These are phyloP conservation scores for Mycena albidolilacea DNA, from an alignment of 768 basidiomycete species.

Conservation along the genomic window DNA sequence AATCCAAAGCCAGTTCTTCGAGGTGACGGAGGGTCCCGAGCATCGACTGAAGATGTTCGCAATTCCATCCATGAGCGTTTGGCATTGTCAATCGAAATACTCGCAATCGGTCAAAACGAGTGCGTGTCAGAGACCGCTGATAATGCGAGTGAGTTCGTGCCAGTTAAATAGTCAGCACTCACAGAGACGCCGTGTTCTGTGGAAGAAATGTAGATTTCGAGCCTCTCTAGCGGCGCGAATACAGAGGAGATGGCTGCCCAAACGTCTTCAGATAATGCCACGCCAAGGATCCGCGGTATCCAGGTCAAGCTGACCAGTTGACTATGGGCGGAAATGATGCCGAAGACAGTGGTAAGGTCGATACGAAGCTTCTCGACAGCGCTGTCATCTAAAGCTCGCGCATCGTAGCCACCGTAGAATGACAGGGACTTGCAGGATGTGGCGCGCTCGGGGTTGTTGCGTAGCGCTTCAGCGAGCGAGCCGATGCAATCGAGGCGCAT, in stretches of 20 bases:
- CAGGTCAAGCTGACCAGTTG: not conserved
- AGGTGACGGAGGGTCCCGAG: not conserved
- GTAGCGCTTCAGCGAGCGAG: conserved; percentile 1
- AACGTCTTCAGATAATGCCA: no score
- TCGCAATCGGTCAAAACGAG: not conserved
- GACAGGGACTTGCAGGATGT: not conserved
- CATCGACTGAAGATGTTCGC: not conserved
- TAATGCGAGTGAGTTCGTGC: no score
- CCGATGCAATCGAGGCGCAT: not conserved
- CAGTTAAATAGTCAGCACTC: no score
- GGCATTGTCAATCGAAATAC: not conserved
- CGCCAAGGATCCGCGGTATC: not conserved
- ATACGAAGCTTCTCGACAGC: no score
- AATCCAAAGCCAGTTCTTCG: conserved; percentile 9
- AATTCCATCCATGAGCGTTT: not conserved
- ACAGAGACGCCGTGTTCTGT: no score
- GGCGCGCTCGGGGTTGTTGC: not conserved
- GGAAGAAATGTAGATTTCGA: no score
- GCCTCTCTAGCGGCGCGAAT: no score
- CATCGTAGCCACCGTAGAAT: not conserved
- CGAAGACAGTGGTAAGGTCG: not conserved
- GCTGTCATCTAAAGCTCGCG: no score
- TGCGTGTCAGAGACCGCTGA: no score
- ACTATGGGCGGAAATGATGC: not conserved
- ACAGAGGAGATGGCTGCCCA: no score